Conservation (phyloP, 352 stramenopile genomes). For the Phytophthora agathidicida region DNA sequence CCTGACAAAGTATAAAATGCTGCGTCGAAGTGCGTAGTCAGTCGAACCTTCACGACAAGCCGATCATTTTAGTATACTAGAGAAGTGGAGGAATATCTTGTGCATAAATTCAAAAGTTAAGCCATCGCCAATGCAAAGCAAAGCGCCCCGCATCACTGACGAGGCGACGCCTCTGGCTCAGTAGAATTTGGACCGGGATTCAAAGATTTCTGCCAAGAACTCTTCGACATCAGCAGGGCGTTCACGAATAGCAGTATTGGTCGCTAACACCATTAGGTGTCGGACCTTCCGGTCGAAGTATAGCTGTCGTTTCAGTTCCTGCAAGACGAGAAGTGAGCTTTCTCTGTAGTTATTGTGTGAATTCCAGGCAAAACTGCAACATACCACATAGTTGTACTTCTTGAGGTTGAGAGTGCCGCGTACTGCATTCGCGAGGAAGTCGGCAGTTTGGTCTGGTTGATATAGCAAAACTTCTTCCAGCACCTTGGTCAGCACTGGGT, state of each 20-base stretch:
- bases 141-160: background rate
- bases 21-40: background rate
- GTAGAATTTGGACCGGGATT: conserved; percentile 72
- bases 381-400: conserved; percentile 79
- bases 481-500: conserved; percentile 63
- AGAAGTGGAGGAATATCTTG: background rate
- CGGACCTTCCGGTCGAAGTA: conserved; percentile 85
- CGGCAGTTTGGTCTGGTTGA: conserved; percentile 72
- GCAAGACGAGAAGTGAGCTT: background rate
- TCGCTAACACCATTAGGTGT: conserved; percentile 65
- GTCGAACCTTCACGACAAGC: background rate
- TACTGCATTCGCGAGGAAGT: conserved; percentile 73
- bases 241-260: conserved; percentile 68
- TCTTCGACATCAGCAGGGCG: conserved; percentile 50
- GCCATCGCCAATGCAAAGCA: background rate
- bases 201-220: conserved; percentile 76
- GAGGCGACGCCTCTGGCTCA: conserved; percentile 32
- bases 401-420: conserved; percentile 69
- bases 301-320: conserved; percentile 71
- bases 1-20: background rate
- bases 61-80: background rate
- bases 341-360: background rate
- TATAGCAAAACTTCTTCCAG: conserved; percentile 78
- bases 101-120: background rate
- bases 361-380: conserved; percentile 1